phyloP scores from a whole-genome alignment of 768 basidiomycete genomes.

The Tylopilus subfusipes region DNA sequence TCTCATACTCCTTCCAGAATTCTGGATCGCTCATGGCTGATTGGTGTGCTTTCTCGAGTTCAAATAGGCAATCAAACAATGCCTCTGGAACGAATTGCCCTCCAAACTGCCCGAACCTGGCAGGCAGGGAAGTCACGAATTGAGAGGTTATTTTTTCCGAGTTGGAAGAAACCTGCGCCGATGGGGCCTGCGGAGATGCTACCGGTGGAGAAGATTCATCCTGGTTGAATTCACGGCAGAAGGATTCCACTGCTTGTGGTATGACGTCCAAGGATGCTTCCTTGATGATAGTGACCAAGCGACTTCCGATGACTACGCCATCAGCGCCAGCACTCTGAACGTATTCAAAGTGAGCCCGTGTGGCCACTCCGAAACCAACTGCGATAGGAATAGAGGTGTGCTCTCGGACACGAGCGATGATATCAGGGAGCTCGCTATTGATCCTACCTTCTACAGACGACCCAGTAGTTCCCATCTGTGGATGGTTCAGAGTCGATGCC shows the following conservation, averaged over 20 bases:
- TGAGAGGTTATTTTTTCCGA: slow-evolving; percentile 16
- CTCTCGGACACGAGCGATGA: slow-evolving; percentile 78
- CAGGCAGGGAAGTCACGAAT: slow-evolving; percentile 55
- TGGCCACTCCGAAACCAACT: slow-evolving; percentile 96
- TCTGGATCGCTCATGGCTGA: slow-evolving; percentile 80
- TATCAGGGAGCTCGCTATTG: slow-evolving; percentile 75
- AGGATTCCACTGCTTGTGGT: slow-evolving; percentile 58
- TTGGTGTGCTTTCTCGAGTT: slow-evolving; percentile 90
- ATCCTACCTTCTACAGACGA: slow-evolving; percentile 72
- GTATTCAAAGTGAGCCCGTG: slow-evolving; percentile 80
- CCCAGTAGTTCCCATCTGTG: slow-evolving; percentile 96
- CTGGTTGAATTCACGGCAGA: slow-evolving; percentile 65
- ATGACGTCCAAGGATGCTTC: slow-evolving; percentile 48
- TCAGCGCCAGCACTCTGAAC: slow-evolving; percentile 90
- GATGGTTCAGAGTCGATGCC: slow-evolving; percentile 3
- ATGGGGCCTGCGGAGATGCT: not conserved
- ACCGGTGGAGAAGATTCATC: slow-evolving; percentile 32
- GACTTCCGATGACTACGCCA: slow-evolving; percentile 91
- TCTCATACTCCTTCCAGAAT: slow-evolving; percentile 90
- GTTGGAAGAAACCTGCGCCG: not conserved
- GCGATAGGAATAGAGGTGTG: slow-evolving; percentile 81
- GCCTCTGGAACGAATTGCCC: slow-evolving; percentile 98
- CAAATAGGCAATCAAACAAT: slow-evolving; percentile 85
- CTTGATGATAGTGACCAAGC: slow-evolving; percentile 79
- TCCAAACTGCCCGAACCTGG: slow-evolving; percentile 91